Conservation (phyloP, 139 green algal genomes). For the Coccomyxa sp. region DNA sequence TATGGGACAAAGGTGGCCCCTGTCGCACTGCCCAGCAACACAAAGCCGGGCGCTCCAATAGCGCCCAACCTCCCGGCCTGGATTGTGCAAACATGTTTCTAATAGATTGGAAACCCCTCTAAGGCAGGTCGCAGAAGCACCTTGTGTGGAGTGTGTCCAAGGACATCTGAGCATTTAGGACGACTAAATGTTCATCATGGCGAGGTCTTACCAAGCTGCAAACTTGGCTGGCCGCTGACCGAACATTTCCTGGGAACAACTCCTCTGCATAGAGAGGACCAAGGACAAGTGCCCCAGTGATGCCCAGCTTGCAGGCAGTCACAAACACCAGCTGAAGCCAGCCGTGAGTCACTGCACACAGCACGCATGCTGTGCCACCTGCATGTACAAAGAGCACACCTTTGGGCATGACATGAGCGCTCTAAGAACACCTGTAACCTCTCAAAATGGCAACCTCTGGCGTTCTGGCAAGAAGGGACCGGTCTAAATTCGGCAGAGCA, state of each 20-base stretch:
- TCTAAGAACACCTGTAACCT: neutral
- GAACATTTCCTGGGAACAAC: conserved; percentile 13
- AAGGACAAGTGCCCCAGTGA: neutral
- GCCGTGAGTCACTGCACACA: conserved; percentile 8
- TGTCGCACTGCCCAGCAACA: neutral
- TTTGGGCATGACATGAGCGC: neutral
- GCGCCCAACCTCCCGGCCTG: neutral
- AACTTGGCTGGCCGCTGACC: neutral
- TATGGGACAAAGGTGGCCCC: conserved; percentile 25
- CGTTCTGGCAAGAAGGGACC: neutral
- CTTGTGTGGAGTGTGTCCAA: neutral
- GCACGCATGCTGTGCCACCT: conserved; percentile 10
- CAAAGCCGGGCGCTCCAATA: neutral
- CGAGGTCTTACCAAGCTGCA: neutral
- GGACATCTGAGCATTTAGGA: neutral
- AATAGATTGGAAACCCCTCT: neutral
- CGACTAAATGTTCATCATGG: neutral
- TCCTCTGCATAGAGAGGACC: conserved; percentile 14
- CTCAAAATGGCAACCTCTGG: neutral
- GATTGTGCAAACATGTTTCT: neutral
- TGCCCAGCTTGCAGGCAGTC: conserved; percentile 9
- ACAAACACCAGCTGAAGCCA: conserved; percentile 10
- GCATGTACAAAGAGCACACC: neutral
- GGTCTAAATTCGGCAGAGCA: neutral
- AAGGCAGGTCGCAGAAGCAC: neutral